Conservation (phyloP, 2,329 filamentous ascomycete species). For the Nothophoma quercina region DNA sequence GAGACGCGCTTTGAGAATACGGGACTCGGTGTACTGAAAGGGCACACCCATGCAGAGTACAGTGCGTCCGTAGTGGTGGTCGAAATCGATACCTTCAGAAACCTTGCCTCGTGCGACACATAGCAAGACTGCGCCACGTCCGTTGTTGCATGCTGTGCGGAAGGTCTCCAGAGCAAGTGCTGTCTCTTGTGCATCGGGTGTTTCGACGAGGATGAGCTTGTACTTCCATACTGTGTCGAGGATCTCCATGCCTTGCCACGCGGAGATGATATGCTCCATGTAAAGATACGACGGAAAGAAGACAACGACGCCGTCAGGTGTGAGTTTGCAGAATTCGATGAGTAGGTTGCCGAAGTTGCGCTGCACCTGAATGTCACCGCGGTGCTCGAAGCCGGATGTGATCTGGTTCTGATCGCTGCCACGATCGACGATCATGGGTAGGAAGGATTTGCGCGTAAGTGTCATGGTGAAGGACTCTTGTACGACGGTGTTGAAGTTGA, state of each 20-base stretch:
- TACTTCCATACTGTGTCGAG: slow-evolving; percentile 99
- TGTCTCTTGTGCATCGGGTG: slow-evolving; percentile 95
- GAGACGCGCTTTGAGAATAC: slow-evolving; percentile 92
- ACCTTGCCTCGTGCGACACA: slow-evolving; percentile 98
- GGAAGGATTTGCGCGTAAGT: slow-evolving; percentile 88
- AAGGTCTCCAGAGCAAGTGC: slow-evolving; percentile 95
- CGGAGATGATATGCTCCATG: slow-evolving; percentile 98
- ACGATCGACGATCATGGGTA: slow-evolving; percentile 96
- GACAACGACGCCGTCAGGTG: slow-evolving; percentile 96
- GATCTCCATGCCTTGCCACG: slow-evolving; percentile 99
- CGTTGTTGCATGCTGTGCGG: slow-evolving; percentile 96
- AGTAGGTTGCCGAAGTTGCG: slow-evolving; percentile 94
- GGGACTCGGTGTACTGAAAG: slow-evolving; percentile 98
- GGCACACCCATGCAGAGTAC: slow-evolving; percentile 97
- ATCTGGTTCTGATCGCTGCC: slow-evolving; percentile 94
- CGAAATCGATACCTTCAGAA: slow-evolving; percentile 97
- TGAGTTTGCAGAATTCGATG: slow-evolving; percentile 94
- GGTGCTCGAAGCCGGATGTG: slow-evolving; percentile 91
- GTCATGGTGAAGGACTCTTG: slow-evolving; percentile 99
- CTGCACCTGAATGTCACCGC: slow-evolving; percentile 95
- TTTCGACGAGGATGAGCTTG: slow-evolving; percentile 97
- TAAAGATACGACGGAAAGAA: slow-evolving; percentile 99
- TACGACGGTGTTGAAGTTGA: slow-evolving; percentile 88
- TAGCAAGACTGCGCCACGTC: slow-evolving; percentile 87
- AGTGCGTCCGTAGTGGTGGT: slow-evolving; percentile 96